A percentile compares a stretch with the other conserved stretches of the same genome.
phyloP scores from a whole-genome alignment of 2,329 filamentous ascomycete genomes.

The Coniochaeta ligniaria region DNA sequence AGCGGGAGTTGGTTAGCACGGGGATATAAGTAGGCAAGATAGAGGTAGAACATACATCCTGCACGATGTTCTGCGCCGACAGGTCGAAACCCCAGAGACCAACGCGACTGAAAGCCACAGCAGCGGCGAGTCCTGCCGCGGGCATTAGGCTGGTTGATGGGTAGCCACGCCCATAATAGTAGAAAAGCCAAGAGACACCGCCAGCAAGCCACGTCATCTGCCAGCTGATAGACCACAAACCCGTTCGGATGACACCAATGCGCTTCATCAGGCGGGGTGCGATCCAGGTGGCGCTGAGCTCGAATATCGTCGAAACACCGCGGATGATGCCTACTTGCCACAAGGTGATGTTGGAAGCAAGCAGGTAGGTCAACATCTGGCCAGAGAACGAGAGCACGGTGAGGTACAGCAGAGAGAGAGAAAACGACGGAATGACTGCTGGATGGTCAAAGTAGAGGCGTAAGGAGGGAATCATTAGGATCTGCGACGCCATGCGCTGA shows the following conservation, averaged over 20 bases:
- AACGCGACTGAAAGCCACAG: constrained; percentile 47
- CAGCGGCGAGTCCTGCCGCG: constrained; percentile 30
- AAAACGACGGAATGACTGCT: constrained; percentile 53
- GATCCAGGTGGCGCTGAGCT: constrained; percentile 54
- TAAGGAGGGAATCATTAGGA: neutral
- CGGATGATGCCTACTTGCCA: constrained; percentile 44
- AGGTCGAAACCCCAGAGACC: constrained; percentile 58
- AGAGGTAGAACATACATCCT: constrained; percentile 48
- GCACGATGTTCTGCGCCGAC: constrained; percentile 51
- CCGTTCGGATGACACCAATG: constrained; percentile 54
- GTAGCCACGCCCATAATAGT: no score
- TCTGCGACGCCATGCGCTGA: no score
- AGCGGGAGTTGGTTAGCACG: neutral
- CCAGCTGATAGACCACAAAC: constrained; percentile 65
- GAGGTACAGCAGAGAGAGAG: constrained; percentile 52
- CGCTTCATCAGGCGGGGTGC: constrained; percentile 46
- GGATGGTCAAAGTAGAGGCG: constrained; percentile 42
- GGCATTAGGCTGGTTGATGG: constrained; percentile 1
- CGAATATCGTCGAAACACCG: constrained; percentile 43
- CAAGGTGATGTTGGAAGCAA: constrained; percentile 44
- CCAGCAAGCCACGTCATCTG: constrained; percentile 48
- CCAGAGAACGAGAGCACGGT: constrained; percentile 53
- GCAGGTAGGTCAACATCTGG: constrained; percentile 58
- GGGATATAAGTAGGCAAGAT: neutral
- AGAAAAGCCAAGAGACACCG: constrained; percentile 35